A percentile compares a stretch with the other conserved stretches of the same genome.
Conservation (phyloP, 176 grass and related monocot species). For the Oryza meyeriana region DNA sequence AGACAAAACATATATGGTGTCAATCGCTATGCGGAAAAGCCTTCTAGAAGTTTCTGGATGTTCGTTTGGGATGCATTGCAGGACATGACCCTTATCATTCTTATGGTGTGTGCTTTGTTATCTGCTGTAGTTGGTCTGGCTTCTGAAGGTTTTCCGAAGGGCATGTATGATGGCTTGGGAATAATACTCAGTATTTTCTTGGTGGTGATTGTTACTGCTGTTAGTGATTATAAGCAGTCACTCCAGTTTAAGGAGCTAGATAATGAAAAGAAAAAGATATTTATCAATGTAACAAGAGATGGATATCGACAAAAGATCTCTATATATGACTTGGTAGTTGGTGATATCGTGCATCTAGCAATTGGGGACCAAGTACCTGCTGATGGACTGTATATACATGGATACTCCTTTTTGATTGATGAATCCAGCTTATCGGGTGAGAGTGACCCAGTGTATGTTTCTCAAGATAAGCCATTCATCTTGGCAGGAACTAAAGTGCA, state of each 20-base stretch:
- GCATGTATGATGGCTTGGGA: slow-evolving; percentile 92
- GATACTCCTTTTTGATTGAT: slow-evolving; percentile 83
- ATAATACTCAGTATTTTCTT: slow-evolving; percentile 93
- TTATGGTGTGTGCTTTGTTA: slow-evolving; percentile 83
- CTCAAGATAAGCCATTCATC: slow-evolving; percentile 83
- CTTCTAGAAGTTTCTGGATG: slow-evolving; percentile 91
- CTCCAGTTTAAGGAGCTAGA: slow-evolving; percentile 97
- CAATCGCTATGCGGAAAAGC: slow-evolving; percentile 72
- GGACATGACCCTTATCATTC: slow-evolving; percentile 86
- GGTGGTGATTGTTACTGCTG: slow-evolving; percentile 88
- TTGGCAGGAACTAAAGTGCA: slow-evolving; percentile 89
- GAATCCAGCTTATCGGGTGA: slow-evolving; percentile 94
- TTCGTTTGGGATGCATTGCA: slow-evolving; percentile 95
- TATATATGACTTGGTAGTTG: slow-evolving; percentile 87
- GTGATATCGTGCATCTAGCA: slow-evolving; percentile 92
- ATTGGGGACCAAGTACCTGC: slow-evolving; percentile 91
- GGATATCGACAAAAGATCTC: slow-evolving; percentile 71
- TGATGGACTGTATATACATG: slow-evolving; percentile 82
- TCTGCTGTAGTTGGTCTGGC: slow-evolving; percentile 80
- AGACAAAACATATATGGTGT: slow-evolving; percentile 74
- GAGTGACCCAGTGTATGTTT: slow-evolving; percentile 74
- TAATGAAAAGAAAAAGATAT: slow-evolving; percentile 96
- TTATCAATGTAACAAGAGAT: slow-evolving; percentile 87
- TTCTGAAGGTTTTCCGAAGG: slow-evolving; percentile 92
- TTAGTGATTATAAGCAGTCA: slow-evolving; percentile 94